Percentiles rank a stretch among this genome's conserved stretches.
These are phyloP conservation scores for Ustilago hordei DNA, from an alignment of 1,284 basidiomycete species.

Conservation along the genomic window DNA sequence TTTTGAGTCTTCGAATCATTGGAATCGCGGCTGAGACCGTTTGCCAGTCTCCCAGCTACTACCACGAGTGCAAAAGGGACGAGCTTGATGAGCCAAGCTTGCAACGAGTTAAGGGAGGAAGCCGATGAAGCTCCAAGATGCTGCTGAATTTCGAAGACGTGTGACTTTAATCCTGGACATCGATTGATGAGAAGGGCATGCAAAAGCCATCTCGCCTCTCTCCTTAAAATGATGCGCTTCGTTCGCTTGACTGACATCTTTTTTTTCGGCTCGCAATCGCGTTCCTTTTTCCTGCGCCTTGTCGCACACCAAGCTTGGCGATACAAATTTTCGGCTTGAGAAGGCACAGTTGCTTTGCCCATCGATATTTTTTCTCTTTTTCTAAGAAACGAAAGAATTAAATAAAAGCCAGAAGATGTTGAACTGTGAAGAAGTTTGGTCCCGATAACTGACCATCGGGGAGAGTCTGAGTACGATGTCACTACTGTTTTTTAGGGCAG, in stretches of 20 bases:
- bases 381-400: background rate
- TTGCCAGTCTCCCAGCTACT: no score
- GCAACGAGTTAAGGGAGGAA: background rate
- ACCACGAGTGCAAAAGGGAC: no score
- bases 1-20: background rate
- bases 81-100: background rate
- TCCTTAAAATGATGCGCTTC: no score
- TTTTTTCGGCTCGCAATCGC: background rate
- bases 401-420: no score
- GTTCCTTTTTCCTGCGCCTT: background rate
- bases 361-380: background rate
- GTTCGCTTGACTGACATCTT: background rate
- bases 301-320: constrained; percentile 1
- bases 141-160: background rate
- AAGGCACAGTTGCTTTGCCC: background rate
- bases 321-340: background rate
- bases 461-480: no score
- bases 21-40: no score
- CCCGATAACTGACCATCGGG: no score
- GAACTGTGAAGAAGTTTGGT: no score
- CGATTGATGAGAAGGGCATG: constrained; percentile 17
- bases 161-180: constrained; percentile 20
- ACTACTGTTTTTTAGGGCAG: no score
- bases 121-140: constrained; percentile 3
- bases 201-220: constrained; percentile 8